Evolutionary conservation across 2,329 filamentous ascomycete species (phyloP), one percentile per base, ranked within the genome.

Genomic region (Tolypocladium album): DNA sequence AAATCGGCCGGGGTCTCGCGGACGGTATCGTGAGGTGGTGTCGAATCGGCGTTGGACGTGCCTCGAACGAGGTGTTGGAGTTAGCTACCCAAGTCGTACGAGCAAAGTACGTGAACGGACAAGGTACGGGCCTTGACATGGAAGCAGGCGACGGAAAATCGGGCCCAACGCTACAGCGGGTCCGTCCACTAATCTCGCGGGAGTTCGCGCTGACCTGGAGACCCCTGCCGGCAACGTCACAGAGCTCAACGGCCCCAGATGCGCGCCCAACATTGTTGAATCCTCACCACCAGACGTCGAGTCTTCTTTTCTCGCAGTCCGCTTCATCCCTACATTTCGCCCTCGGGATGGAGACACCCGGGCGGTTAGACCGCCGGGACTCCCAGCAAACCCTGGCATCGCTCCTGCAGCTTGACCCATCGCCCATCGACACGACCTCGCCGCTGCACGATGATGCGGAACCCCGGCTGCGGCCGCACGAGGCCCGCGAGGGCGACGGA

Each of bases 401-500:
- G 50, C 81, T 96, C 61, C 81, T 88, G 58, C 85, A 93, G 69
- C 79, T 97, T 63, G 92, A 96, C 58, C 92, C 92, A 4, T 86
- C 86, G 27, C 92, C 92, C 0, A 90, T 96, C 52, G 88, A 82
- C 34, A 74, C 74, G 43, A 73, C 76, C 15, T 82, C 78, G 27
- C 71, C 77, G 40, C 40, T 58, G 24, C 59, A 64, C 39, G 59
- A 31, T 60, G 59, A 62, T 59, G 60, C 62, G 58, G 62, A 53
- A 63, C 71, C 70, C 36, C 70, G 72, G 59, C 69, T 76, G 39
- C 72, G 72, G 70, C 22, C 74, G 11, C 74, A 77, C 20, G 65
- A 67, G 31, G 36, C 47, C 8, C 5, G 66, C 24, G 71, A 72
- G 20, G 67, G 66, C 59, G 70, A 73, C 45, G 64, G 64, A 24